Evolutionary conservation across 305 asterid genomes (phyloP).

Genomic region (Fraxinus ornus): DNA sequence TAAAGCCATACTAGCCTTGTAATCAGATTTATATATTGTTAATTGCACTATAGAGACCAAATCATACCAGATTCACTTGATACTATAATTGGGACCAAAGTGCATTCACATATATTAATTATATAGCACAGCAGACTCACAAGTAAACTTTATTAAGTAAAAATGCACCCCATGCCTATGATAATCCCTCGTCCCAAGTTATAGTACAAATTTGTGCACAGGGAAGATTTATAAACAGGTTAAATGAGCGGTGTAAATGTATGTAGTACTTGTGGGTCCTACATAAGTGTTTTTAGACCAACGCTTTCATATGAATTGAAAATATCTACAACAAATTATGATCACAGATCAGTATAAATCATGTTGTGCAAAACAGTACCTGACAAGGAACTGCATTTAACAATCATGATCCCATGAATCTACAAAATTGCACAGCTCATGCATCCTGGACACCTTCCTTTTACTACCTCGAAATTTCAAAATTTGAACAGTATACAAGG

Average conservation of each 20-base stretch:
- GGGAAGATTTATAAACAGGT: neutral
- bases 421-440: neutral
- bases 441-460: neutral
- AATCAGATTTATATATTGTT: neutral
- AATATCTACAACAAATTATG: neutral
- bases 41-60: neutral
- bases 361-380: neutral
- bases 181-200: neutral
- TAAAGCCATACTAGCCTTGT: neutral
- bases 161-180: neutral
- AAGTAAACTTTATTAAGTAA: too few species aligned
- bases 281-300: neutral
- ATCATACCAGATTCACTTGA: neutral
- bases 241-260: neutral
- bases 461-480: neutral
- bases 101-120: neutral
- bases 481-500: neutral
- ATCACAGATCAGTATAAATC: neutral
- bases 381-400: neutral
- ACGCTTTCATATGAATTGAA: neutral
- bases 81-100: neutral
- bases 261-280: neutral
- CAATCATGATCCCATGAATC: neutral
- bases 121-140: neutral
- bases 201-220: too few species aligned